Percentiles rank a stretch among this genome's conserved stretches.
These are phyloP conservation scores for Trichosporon sp. DNA, from an alignment of 1,284 basidiomycete species.

Conservation along the genomic window DNA sequence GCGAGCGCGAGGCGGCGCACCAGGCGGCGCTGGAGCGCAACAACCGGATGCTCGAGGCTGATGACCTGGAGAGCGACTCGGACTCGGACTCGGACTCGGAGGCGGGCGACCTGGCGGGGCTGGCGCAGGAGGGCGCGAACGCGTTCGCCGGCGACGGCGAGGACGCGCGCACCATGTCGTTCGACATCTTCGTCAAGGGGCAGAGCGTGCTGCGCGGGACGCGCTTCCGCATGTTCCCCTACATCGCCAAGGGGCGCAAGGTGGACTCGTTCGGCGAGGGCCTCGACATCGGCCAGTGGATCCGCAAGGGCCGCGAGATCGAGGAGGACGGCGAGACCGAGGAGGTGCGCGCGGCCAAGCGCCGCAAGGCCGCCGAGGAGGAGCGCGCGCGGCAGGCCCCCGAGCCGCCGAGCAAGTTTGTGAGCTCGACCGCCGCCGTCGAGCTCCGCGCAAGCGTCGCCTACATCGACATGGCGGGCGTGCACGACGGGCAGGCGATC, in stretches of 20 bases:
- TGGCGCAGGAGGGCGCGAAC: constrained; percentile 35
- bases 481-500: constrained; percentile 92
- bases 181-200: constrained; percentile 94
- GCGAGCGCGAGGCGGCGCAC: constrained; percentile 80
- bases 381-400: constrained; percentile 59
- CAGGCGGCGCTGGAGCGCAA: constrained; percentile 78
- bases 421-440: constrained; percentile 68
- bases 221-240: constrained; percentile 93
- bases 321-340: constrained; percentile 82
- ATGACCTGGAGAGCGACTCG: constrained; percentile 59
- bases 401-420: constrained; percentile 88
- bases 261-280: constrained; percentile 96
- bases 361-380: constrained; percentile 67
- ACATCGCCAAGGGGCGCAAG: constrained; percentile 83
- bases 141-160: constrained; percentile 45
- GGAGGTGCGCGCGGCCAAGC: constrained; percentile 68
- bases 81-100: constrained; percentile 65
- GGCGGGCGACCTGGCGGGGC: constrained; percentile 61
- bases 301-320: constrained; percentile 78
- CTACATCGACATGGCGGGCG: constrained; percentile 90
- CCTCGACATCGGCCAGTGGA: constrained; percentile 88
- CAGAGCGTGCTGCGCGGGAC: constrained; percentile 64
- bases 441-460: constrained; percentile 77
- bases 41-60: constrained; percentile 81
- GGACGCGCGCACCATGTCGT: constrained; percentile 59